Base-by-base conservation (phyloP, 495 filamentous ascomycete species). In the Xylaria sp. region DNA sequence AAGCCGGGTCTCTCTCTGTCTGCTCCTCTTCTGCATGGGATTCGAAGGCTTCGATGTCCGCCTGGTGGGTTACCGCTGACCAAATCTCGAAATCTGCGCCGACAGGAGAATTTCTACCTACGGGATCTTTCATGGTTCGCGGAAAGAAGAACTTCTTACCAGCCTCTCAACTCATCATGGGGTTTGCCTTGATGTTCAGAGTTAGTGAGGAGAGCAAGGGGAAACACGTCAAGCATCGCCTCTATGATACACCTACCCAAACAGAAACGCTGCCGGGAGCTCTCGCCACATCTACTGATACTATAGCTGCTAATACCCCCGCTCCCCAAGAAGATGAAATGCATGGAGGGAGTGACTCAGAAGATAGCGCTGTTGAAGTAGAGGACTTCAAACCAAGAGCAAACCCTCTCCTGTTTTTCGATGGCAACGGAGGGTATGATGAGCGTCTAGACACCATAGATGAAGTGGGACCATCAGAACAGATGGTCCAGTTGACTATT, bases 61-160 rank as follows among this genome's bases (percentile, higher is more conserved):
- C 95, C 17, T 99, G 92, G 90, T 99, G 96, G 96, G 94, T 94
- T 0, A 86, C 90, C 61, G 90, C 92, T 15, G 89, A 93, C 68
- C 95, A 98, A 76, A 93, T 98, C 0, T 92, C 93, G 2, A 98
- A 98, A 81, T 92, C 87, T 50, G 89, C 90, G 0, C 83, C 88
- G 0, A 86, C 86, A 1, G 95, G 95, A n/a, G 97, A 94, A 67
- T 93, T 92, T 68, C 78, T 98, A 15, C 85, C 88, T 6, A 82
- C 86, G 7, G 96, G 96, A 15, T 86, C 85, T 26, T 99, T 99
- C 75, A 86, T 90, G 77, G 84, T 97, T 44, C 86, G 87, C 61
- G 95, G 95, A 11, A 91, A 92, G 78, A 97, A 97, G 80, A 97
- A 97, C 73, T 95, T 91, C 74, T 81, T 99, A 55, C 94, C 94